Conservation (phyloP, 768 basidiomycete genomes). For the Lentinula detonsa region DNA sequence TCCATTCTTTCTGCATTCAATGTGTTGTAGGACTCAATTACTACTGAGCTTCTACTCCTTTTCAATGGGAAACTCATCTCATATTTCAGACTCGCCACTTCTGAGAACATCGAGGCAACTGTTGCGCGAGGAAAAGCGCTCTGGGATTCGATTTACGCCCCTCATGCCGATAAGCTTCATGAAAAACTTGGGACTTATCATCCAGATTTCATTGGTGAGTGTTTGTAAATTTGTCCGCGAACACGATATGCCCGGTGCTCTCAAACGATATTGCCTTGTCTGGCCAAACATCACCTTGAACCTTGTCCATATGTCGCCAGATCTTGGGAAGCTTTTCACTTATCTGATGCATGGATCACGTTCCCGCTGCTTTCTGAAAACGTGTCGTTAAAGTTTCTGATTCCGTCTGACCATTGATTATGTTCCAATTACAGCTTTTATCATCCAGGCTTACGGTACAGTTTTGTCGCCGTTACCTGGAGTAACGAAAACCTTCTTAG, state of each 20-base stretch:
- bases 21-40: background rate
- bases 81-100: conserved; percentile 44
- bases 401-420: background rate
- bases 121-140: conserved; percentile 61
- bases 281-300: background rate
- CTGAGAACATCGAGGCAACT: conserved; percentile 65
- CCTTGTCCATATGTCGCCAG: conserved; percentile 18
- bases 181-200: conserved; percentile 83
- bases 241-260: background rate
- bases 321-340: conserved; percentile 20
- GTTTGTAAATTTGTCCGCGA: conserved; percentile 12
- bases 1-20: background rate
- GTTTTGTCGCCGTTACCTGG: conserved; percentile 72
- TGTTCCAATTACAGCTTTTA: conserved; percentile 51
- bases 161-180: conserved; percentile 85
- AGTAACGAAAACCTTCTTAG: conserved; percentile 35
- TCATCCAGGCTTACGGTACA: conserved; percentile 80
- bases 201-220: conserved; percentile 90
- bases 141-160: conserved; percentile 86
- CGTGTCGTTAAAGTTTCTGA: conserved; percentile 1
- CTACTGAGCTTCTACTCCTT: background rate
- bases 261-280: conserved; percentile 1
- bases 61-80: background rate
- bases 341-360: conserved; percentile 21
- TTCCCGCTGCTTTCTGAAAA: background rate